Base-by-base conservation (phyloP, 2,329 filamentous ascomycete genomes). In the Fusarium kyushuense region DNA sequence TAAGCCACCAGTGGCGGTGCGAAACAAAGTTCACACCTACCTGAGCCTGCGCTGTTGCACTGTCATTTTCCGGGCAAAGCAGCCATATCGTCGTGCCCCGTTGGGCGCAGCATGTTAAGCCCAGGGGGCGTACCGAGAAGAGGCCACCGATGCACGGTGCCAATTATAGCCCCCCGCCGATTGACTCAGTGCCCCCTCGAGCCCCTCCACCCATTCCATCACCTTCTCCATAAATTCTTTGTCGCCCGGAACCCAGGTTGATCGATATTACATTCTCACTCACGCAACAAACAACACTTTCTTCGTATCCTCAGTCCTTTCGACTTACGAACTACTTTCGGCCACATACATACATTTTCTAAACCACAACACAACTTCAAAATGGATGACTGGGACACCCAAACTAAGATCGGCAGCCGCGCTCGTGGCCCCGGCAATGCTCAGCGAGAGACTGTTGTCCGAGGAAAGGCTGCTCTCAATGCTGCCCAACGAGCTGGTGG, bases 371-470 rank as follows among this genome's bases (percentile, higher is more conserved):
- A 89, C 29, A 57, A 27, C 56, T 52, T 54, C 54, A 74, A 76
- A 53, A 89, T 91, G 87, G 80, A 79, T 54, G 93, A 97, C 76
- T 98, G 95, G 94, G 92, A 97, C 75, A 81, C 83, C 73, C 89
- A 92, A 74, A 97, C 94, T 83, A 97, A 96, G 87, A 98, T 99
- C 78, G 96, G 96, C 77, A 93, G 89, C 88, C 95, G 92, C 83
- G 87, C 87, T 77, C 89, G 89, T 76, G 87, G 88, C 70, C 87
- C 89, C 72, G 91, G 90, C 74, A 86, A 81, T 60, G 80, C 79
- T 56, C 84, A 88, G 72, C 92, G 93, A 73, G 94, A 97, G 86
- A 96, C 91, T 5, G 94, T 97, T 74, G 87, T 98, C 78, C 91
- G 92, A 79, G 93, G 95, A 78, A 93, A 92, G 80, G 76, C 83